These are phyloP conservation scores for Corymbia citriodora DNA, from an alignment of 441 rosid species.

Conservation along the genomic window DNA sequence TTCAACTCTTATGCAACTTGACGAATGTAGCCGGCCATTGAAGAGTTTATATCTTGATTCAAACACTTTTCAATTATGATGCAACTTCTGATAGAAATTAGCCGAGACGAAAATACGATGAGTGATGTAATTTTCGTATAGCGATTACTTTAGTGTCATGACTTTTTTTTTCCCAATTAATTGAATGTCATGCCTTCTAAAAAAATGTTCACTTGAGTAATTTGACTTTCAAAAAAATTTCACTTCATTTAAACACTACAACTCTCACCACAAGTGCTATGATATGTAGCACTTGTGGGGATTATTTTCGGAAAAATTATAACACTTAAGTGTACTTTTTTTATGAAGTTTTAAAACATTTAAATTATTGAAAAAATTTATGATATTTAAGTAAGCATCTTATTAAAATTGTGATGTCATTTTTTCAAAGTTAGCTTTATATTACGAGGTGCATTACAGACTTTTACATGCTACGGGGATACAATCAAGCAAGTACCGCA, in stretches of 20 bases:
- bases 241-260: no score
- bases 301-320: no score
- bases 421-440: no score
- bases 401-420: rapidly evolving
- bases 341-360: neutral
- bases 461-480: neutral
- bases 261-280: neutral
- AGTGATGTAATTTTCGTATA: rapidly evolving
- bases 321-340: neutral
- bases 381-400: no score
- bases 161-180: no score
- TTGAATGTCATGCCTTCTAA: neutral
- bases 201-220: neutral
- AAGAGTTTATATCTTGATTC: neutral
- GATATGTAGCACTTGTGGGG: neutral
- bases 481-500: neutral
- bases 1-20: neutral
- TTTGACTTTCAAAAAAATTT: rapidly evolving
- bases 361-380: rapidly evolving
- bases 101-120: rapidly evolving
- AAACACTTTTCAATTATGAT: neutral
- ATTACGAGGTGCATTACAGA: neutral
- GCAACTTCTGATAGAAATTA: no score
- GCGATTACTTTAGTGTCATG: no score
- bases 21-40: neutral